These are phyloP conservation scores for Fragilaria crotonensis DNA, from an alignment of 108 stramenopile genomes.

Conservation along the genomic window DNA sequence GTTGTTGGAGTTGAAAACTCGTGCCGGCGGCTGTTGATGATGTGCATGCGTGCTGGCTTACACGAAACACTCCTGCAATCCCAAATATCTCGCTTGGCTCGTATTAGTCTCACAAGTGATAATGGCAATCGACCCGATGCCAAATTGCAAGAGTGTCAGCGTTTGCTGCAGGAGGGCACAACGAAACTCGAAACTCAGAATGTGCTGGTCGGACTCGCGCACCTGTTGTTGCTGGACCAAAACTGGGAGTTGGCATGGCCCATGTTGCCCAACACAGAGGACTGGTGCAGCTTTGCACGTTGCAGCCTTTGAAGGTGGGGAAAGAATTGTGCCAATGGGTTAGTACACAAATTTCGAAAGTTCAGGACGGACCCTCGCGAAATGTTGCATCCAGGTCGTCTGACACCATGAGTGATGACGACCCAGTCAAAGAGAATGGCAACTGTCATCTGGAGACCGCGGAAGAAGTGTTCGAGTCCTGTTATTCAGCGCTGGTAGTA, in stretches of 20 bases:
- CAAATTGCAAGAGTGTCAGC: not conserved
- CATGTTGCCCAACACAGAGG: not conserved
- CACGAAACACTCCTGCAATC: not conserved
- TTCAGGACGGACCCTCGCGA: not conserved
- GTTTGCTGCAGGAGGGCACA: not conserved
- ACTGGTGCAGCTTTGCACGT: slow-evolving; percentile 7
- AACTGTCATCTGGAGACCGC: too few relatives aligned
- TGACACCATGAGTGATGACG: too few relatives aligned
- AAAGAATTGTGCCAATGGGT: not conserved
- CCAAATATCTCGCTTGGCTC: not conserved
- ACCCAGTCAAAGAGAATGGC: too few relatives aligned
- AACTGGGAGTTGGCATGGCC: not conserved
- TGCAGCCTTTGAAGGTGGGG: not conserved
- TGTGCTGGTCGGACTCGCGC: not conserved
- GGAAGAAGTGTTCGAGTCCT: not conserved
- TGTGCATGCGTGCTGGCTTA: too few relatives aligned
- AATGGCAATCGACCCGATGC: not conserved
- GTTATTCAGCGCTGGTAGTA: not conserved
- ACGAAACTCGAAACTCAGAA: not conserved
- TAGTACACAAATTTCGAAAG: not conserved
- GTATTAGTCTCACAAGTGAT: not conserved
- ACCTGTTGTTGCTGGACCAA: not conserved
- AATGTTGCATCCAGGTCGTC: slow-evolving; percentile 9
- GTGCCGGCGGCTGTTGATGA: too few relatives aligned
- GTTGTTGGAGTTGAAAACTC: too few relatives aligned